Percentiles rank a stretch among this genome's conserved stretches.
phyloP scores from a whole-genome alignment of 352 stramenopile genomes.

The Globisporangium radiosum region DNA sequence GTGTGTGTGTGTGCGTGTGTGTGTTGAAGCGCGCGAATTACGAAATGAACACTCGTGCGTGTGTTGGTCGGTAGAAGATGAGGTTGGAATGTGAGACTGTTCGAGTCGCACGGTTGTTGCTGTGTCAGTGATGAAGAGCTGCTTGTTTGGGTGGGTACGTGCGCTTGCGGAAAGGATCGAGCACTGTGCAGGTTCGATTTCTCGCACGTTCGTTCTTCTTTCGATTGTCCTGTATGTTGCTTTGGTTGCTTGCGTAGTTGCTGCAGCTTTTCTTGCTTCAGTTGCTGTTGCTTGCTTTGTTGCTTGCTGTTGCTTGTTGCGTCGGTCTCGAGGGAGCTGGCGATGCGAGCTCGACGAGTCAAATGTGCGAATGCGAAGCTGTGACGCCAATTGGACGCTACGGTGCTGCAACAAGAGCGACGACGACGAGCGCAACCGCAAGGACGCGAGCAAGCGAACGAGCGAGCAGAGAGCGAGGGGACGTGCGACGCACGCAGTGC shows the following conservation, averaged over 20 bases:
- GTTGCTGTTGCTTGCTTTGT: too few relatives aligned
- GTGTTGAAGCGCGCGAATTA: neutral
- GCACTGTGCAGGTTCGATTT: conserved; percentile 3
- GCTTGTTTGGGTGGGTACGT: neutral
- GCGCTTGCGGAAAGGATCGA: conserved; percentile 1
- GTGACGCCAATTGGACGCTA: too few relatives aligned
- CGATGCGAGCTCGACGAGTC: neutral
- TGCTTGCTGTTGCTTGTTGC: too few relatives aligned
- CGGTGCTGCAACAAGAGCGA: too few relatives aligned
- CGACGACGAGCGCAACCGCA: too few relatives aligned
- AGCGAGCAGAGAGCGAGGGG: too few relatives aligned
- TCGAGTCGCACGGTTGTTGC: neutral
- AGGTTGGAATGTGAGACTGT: too few relatives aligned
- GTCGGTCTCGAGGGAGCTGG: too few relatives aligned
- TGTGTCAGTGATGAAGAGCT: neutral
- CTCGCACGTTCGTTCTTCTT: neutral
- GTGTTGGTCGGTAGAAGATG: too few relatives aligned
- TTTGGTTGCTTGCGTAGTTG: conserved; percentile 2
- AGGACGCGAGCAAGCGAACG: too few relatives aligned
- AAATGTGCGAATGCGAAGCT: neutral
- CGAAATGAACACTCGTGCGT: too few relatives aligned
- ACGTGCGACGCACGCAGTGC: neutral
- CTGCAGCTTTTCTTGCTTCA: neutral
- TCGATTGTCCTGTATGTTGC: neutral
- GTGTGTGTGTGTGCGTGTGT: neutral